Percentiles rank a stretch among this genome's conserved stretches.
phyloP scores from a whole-genome alignment of 1,284 basidiomycete species.

The Kwoniella shivajii region DNA sequence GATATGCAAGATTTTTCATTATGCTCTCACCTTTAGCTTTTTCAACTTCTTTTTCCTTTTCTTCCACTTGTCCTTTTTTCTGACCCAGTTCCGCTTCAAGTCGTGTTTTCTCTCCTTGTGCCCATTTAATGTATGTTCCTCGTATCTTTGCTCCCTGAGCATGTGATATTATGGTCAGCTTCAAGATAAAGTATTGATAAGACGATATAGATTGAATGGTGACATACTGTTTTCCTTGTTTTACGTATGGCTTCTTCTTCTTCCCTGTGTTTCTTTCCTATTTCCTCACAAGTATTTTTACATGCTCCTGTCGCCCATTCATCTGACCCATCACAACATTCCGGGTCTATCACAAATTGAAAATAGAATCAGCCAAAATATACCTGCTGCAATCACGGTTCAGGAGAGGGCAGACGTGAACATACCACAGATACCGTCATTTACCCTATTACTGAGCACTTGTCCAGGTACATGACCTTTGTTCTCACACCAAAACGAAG shows the following conservation, averaged over 20 bases:
- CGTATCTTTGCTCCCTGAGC: constrained; percentile 85
- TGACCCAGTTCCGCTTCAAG: constrained; percentile 65
- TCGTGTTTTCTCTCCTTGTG: constrained; percentile 80
- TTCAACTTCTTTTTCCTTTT: constrained; percentile 62
- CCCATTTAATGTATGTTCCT: constrained; percentile 80
- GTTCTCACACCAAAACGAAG: constrained; percentile 81
- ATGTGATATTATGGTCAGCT: neutral
- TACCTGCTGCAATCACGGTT: neutral
- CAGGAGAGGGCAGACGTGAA: constrained; percentile 13
- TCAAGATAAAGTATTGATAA: neutral
- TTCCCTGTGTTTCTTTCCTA: constrained; percentile 71
- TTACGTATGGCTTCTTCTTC: constrained; percentile 71
- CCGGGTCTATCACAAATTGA: constrained; percentile 63
- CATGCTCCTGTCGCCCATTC: constrained; percentile 73
- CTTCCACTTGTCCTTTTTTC: constrained; percentile 63
- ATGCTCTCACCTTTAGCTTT: constrained; percentile 40
- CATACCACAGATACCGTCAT: constrained; percentile 91
- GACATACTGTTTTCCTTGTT: constrained; percentile 74
- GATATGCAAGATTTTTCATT: too few species aligned
- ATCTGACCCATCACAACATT: constrained; percentile 98
- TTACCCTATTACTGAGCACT: constrained; percentile 82
- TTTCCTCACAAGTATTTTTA: constrained; percentile 72
- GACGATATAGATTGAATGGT: too few species aligned
- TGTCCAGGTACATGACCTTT: constrained; percentile 79
- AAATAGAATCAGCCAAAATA: neutral